These are phyloP conservation scores for Nakataea oryzae DNA, from an alignment of 2,329 filamentous ascomycete genomes.

Conservation along the genomic window DNA sequence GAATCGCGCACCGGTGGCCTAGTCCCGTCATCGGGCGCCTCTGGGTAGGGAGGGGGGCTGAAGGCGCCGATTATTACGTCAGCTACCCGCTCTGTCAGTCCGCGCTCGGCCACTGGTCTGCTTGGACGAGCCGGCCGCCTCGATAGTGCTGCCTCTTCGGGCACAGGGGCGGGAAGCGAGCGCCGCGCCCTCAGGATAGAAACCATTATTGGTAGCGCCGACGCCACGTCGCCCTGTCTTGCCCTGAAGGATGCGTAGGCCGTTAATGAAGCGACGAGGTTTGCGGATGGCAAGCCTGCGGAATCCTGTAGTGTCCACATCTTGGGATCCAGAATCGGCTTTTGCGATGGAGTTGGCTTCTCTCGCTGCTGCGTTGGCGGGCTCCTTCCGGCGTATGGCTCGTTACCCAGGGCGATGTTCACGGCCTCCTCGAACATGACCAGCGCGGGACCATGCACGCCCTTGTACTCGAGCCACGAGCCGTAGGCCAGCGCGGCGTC, in stretches of 20 bases:
- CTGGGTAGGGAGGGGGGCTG: slow-evolving; percentile 53
- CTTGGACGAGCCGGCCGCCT: too few species aligned
- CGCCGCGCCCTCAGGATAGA: slow-evolving; percentile 74
- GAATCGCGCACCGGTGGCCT: slow-evolving; percentile 53
- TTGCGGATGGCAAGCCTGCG: slow-evolving; percentile 52
- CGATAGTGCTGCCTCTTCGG: not conserved
- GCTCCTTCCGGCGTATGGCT: slow-evolving; percentile 15
- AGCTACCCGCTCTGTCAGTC: not conserved
- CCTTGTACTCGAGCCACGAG: slow-evolving; percentile 75
- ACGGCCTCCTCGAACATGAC: slow-evolving; percentile 63
- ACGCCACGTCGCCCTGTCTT: slow-evolving; percentile 50
- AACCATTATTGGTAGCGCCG: slow-evolving; percentile 74
- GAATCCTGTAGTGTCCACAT: slow-evolving; percentile 52
- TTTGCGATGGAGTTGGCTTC: not conserved
- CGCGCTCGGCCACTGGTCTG: not conserved
- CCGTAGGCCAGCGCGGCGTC: slow-evolving; percentile 77
- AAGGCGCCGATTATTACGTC: slow-evolving; percentile 5
- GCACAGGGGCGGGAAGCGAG: slow-evolving; percentile 28
- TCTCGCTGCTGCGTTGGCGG: not conserved
- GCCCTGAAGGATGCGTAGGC: slow-evolving; percentile 72
- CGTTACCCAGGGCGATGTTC: slow-evolving; percentile 51
- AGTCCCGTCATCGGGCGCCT: slow-evolving; percentile 60
- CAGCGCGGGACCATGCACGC: not conserved
- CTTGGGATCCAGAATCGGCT: slow-evolving; percentile 12
- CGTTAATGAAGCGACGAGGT: slow-evolving; percentile 66